Evolutionary conservation across 1,284 basidiomycete genomes (phyloP).

Genomic region (Malassezia vespertilionis): DNA sequence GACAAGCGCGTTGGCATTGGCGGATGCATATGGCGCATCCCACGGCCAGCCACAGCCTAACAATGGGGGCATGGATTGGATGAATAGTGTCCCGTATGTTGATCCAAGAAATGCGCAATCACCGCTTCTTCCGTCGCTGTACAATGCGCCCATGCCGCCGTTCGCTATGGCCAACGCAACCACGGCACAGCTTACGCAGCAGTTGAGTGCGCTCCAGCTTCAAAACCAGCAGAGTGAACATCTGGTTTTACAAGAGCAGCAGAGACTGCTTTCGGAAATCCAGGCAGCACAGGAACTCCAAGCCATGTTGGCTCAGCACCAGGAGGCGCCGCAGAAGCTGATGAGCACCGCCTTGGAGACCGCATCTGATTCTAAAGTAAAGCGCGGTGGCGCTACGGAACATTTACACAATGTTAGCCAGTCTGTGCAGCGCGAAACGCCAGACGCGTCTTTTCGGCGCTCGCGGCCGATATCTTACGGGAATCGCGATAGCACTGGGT

Average conservation of each 20-base stretch:
- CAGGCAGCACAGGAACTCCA: conserved; percentile 11
- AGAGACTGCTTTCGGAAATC: conserved; percentile 10
- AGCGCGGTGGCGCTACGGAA: background rate
- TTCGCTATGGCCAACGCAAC: too few relatives aligned
- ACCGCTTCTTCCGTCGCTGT: too few relatives aligned
- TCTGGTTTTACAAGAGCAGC: conserved; percentile 12
- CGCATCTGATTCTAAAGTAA: too few relatives aligned
- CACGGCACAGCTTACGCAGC: conserved; percentile 6
- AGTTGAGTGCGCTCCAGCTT: conserved; percentile 8
- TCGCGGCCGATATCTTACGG: conserved; percentile 1
- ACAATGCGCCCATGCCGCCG: too few relatives aligned
- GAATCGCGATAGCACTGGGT: conserved; percentile 4
- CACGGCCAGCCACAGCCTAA: conserved; percentile 14
- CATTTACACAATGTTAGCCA: conserved; percentile 3
- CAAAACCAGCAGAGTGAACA: conserved; percentile 11
- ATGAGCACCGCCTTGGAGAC: too few relatives aligned
- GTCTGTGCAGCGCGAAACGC: too few relatives aligned
- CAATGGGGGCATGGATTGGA: conserved; percentile 2
- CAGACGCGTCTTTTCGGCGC: background rate
- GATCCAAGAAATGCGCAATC: too few relatives aligned
- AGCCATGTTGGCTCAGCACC: too few relatives aligned
- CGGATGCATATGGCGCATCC: conserved; percentile 16
- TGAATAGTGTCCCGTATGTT: conserved; percentile 1
- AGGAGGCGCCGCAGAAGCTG: too few relatives aligned
- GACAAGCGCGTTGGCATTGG: background rate